phyloP scores from a whole-genome alignment of 805 yeast species.

The Candida schatavii region DNA sequence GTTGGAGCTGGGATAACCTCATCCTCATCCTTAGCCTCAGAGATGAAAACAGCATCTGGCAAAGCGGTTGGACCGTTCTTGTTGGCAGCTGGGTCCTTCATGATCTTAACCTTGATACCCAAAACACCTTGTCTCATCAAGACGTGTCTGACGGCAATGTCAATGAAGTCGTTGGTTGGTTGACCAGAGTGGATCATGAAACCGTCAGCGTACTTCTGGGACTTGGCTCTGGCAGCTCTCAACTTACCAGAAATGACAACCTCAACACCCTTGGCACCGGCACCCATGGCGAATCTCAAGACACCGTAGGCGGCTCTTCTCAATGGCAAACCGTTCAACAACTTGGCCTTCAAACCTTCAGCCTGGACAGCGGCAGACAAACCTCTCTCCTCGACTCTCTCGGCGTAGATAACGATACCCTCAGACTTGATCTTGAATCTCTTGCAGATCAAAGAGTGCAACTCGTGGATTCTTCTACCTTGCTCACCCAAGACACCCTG shows the following conservation, averaged over 20 bases:
- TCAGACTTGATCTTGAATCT: constrained; percentile 97
- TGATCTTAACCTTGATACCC: constrained; percentile 99
- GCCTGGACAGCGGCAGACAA: constrained; percentile 99
- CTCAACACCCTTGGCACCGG: constrained; percentile 99
- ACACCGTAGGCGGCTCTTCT: constrained; percentile 99
- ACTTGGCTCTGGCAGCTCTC: constrained; percentile 99
- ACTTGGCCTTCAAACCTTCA: constrained; percentile 97
- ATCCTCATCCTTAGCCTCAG: constrained; percentile 91
- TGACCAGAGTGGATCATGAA: constrained; percentile 99
- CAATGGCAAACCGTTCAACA: constrained; percentile 97
- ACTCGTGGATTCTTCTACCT: constrained; percentile 99
- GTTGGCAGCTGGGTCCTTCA: constrained; percentile 95
- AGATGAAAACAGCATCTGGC: constrained; percentile 91
- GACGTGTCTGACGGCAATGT: constrained; percentile 98
- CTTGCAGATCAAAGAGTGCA: constrained; percentile 95
- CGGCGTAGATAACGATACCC: constrained; percentile 92
- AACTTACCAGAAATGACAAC: constrained; percentile 99
- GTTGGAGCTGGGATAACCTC: constrained; percentile 74
- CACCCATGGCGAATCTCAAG: constrained; percentile 99
- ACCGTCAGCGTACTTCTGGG: constrained; percentile 99
- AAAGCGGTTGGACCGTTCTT: constrained; percentile 84
- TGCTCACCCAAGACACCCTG: constrained; percentile 98
- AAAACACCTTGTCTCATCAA: constrained; percentile 99
- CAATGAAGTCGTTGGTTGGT: constrained; percentile 98
- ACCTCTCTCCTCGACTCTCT: constrained; percentile 99